Conservation (phyloP, 192 early-diverging fungal species). For the Coemansia sp. region DNA sequence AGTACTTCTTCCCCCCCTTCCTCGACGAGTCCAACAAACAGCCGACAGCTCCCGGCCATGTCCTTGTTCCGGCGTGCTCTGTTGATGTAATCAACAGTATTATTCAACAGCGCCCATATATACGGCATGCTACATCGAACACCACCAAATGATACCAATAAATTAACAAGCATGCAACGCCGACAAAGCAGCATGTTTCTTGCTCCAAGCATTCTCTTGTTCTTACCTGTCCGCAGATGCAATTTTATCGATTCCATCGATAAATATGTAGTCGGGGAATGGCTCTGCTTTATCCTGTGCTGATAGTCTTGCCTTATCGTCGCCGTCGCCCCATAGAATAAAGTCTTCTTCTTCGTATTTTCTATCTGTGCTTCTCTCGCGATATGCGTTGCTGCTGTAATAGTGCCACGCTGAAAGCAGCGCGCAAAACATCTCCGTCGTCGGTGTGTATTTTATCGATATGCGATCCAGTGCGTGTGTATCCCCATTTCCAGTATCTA, state of each 20-base stretch:
- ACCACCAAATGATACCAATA: neutral
- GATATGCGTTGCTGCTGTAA: neutral
- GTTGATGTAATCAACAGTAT: conserved; percentile 37
- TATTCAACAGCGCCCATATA: conserved; percentile 44
- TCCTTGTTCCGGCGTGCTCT: conserved; percentile 5
- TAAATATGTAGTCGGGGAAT: conserved; percentile 40
- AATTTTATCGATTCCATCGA: conserved; percentile 39
- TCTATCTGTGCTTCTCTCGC: neutral
- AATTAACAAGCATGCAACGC: neutral
- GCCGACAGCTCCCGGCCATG: conserved; percentile 19
- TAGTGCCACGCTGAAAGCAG: conserved; percentile 48
- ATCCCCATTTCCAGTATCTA: neutral
- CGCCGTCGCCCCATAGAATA: conserved; percentile 22
- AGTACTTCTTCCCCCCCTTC: neutral
- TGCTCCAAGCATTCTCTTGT: no score
- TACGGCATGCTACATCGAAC: conserved; percentile 26
- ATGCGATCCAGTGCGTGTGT: conserved; percentile 14
- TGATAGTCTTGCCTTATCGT: neutral
- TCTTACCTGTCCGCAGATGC: conserved; percentile 31
- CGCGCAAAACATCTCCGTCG: conserved; percentile 33
- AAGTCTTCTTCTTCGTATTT: conserved; percentile 28
- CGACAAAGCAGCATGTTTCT: no score
- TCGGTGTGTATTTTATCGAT: conserved; percentile 28
- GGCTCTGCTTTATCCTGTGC: neutral
- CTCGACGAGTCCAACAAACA: conserved; percentile 21